A percentile compares a stretch with the other conserved stretches of the same genome.
phyloP scores from a whole-genome alignment of 371 early-diverging fungal genomes.

The Mortierella sp. region DNA sequence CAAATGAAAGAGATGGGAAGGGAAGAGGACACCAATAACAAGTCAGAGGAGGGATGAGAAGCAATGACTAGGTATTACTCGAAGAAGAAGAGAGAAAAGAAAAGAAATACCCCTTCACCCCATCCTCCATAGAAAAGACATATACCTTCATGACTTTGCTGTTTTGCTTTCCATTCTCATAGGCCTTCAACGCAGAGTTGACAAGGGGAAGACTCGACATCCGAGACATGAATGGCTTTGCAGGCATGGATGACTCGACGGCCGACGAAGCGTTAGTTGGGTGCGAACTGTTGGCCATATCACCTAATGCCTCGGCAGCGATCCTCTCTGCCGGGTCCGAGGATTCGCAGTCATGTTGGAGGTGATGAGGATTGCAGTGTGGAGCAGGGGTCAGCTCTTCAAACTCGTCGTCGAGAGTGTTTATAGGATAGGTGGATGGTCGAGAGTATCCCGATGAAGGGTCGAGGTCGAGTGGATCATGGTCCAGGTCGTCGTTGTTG shows the following conservation, averaged over 20 bases:
- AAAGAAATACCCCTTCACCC: background rate
- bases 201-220: conserved; percentile 86
- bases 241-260: conserved; percentile 6
- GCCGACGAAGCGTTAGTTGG: background rate
- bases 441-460: conserved; percentile 9
- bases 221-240: conserved; percentile 71
- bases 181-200: conserved; percentile 77
- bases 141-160: conserved; percentile 75
- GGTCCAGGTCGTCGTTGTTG: conserved; percentile 19
- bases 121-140: background rate
- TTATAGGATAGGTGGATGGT: conserved; percentile 18
- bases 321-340: conserved; percentile 68
- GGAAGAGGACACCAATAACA: background rate
- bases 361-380: conserved; percentile 20
- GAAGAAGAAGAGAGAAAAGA: background rate
- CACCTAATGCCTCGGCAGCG: conserved; percentile 76
- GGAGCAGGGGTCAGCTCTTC: conserved; percentile 1
- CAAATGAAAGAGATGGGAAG: background rate
- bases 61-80: background rate
- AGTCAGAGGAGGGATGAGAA: background rate
- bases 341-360: conserved; percentile 16
- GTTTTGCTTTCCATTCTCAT: conserved; percentile 79
- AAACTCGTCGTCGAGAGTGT: conserved; percentile 18
- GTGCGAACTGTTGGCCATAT: conserved; percentile 58
- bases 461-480: conserved; percentile 32